Evolutionary conservation across 495 filamentous ascomycete genomes (phyloP).

Genomic region (Penicillium soppii): DNA sequence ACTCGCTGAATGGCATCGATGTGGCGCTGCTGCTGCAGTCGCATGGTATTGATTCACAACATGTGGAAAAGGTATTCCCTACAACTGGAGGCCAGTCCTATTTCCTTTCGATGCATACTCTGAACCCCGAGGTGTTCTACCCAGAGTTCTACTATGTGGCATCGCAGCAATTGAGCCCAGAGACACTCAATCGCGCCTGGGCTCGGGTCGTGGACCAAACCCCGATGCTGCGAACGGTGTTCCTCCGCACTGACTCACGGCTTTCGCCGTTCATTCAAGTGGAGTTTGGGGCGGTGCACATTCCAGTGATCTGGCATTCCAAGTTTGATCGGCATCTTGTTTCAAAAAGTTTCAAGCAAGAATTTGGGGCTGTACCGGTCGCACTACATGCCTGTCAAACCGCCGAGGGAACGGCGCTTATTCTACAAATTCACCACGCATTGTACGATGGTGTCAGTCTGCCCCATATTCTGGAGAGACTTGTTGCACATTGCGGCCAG

Average conservation of each 20-base stretch:
- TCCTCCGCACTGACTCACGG: constrained; percentile 20
- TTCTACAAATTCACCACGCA: constrained; percentile 37
- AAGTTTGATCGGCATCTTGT: constrained; percentile 4
- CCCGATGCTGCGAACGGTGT: constrained; percentile 31
- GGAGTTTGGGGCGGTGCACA: constrained; percentile 20
- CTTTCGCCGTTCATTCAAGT: constrained; percentile 25
- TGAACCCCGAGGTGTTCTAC: constrained; percentile 32
- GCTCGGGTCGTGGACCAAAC: constrained; percentile 13
- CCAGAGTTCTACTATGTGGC: constrained; percentile 28
- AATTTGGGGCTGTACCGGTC: constrained; percentile 21
- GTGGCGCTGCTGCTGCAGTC: constrained; percentile 13
- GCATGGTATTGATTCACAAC: constrained; percentile 16
- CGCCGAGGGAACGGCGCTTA: constrained; percentile 17
- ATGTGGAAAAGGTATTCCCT: constrained; percentile 20
- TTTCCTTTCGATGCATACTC: constrained; percentile 31
- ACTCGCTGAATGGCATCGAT: constrained; percentile 20
- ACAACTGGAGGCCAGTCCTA: constrained; percentile 34
- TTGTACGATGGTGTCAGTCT: constrained; percentile 38
- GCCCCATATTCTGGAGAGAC: constrained; percentile 23
- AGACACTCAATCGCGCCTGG: constrained; percentile 28
- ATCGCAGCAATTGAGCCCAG: constrained; percentile 10
- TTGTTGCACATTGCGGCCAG: constrained; percentile 18
- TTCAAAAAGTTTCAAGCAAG: constrained; percentile 5
- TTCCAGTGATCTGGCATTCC: constrained; percentile 27
- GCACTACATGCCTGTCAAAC: constrained; percentile 28